phyloP scores from a whole-genome alignment of 2,329 filamentous ascomycete species.

The Xylaria sp. region DNA sequence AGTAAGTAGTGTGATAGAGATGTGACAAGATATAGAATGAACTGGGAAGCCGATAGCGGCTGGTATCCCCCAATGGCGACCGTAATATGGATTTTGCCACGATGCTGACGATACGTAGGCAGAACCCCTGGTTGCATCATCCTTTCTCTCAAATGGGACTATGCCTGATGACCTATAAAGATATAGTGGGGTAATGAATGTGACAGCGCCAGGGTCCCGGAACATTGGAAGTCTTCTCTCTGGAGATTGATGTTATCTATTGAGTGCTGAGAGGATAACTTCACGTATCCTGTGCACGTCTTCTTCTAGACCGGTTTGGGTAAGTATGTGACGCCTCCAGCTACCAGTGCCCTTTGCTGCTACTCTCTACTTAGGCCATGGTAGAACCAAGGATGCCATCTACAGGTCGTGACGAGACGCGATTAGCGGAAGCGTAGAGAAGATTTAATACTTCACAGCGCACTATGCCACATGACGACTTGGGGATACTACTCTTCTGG shows the following conservation, averaged over 20 bases:
- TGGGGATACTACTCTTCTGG: too few relatives aligned
- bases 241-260: neutral
- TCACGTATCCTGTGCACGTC: neutral
- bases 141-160: neutral
- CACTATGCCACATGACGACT: neutral
- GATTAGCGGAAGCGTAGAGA: neutral
- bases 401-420: neutral
- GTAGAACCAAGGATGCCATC: conserved; percentile 12
- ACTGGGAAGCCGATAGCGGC: neutral
- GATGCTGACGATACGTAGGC: conserved; percentile 8
- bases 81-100: neutral
- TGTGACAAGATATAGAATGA: neutral
- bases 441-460: neutral
- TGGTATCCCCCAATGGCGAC: neutral
- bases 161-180: conserved; percentile 1
- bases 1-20: neutral
- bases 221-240: neutral
- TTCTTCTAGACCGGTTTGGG: conserved; percentile 6
- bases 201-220: conserved; percentile 5
- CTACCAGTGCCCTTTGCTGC: conserved; percentile 1
- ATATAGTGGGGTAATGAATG: conserved; percentile 18
- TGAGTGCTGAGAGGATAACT: neutral
- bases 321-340: conserved; percentile 16
- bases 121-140: conserved; percentile 2
- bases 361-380: neutral